Percentiles rank a stretch among this genome's conserved stretches.
phyloP scores from a whole-genome alignment of 2,329 filamentous ascomycete genomes.

The Graphium sp. region DNA sequence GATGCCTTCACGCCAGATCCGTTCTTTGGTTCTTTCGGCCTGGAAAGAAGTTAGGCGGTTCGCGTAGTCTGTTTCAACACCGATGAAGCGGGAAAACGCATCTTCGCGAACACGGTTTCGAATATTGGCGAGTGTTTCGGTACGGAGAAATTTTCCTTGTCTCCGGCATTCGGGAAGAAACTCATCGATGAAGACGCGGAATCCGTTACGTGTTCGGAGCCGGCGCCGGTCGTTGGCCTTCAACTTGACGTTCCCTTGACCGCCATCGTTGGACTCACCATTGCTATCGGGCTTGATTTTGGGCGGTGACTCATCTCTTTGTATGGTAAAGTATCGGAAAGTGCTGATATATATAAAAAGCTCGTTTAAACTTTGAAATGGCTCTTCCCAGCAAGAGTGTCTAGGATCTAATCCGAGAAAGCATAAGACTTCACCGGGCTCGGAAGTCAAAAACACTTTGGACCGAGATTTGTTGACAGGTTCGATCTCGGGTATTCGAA shows the following conservation, averaged over 20 bases:
- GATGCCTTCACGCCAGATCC: conserved; percentile 28
- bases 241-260: no score
- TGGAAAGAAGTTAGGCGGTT: conserved; percentile 22
- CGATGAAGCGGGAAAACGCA: conserved; percentile 33
- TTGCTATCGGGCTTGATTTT: conserved; percentile 11
- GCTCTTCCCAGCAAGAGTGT: conserved; percentile 26
- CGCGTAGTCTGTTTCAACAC: conserved; percentile 25
- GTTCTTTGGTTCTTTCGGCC: conserved; percentile 18
- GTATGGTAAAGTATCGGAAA: conserved; percentile 36
- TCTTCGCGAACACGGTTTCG: conserved; percentile 30
- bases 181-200: conserved; percentile 41
- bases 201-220: conserved; percentile 36
- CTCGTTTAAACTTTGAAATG: conserved; percentile 35
- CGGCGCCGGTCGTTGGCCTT: conserved; percentile 40
- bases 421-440: conserved; percentile 34
- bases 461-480: conserved; percentile 33
- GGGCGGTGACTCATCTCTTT: conserved; percentile 12
- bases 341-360: conserved; percentile 45
- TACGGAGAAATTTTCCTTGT: conserved; percentile 17
- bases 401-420: conserved; percentile 44
- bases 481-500: conserved; percentile 56
- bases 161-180: conserved; percentile 38
- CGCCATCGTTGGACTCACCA: no score
- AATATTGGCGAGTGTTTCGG: conserved; percentile 15
- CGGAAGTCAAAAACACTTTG: conserved; percentile 40